These are phyloP conservation scores for Nemania sp. DNA, from an alignment of 2,329 filamentous ascomycete species.

Conservation along the genomic window DNA sequence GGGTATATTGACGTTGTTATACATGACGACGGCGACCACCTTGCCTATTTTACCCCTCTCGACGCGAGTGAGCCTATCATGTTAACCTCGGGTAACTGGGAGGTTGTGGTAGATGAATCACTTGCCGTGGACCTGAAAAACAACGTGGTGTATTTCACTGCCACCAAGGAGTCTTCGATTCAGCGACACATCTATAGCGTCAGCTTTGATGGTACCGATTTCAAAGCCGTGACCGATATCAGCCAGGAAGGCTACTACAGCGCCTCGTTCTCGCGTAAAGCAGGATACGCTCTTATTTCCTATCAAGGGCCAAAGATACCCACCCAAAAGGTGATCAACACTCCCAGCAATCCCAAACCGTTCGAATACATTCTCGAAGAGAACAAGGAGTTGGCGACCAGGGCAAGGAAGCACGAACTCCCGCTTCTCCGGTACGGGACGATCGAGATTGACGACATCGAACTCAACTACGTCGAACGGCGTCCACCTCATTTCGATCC, in stretches of 20 bases:
- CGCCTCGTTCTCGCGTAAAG: constrained; percentile 81
- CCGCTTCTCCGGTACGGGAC: constrained; percentile 83
- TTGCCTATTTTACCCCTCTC: constrained; percentile 90
- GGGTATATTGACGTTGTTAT: constrained; percentile 94
- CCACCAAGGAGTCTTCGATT: constrained; percentile 83
- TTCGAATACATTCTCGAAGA: constrained; percentile 78
- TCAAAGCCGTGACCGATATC: constrained; percentile 75
- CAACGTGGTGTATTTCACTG: constrained; percentile 89
- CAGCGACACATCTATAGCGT: constrained; percentile 93
- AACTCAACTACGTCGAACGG: constrained; percentile 76
- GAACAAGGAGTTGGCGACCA: constrained; percentile 71
- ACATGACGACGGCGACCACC: constrained; percentile 82
- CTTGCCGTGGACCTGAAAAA: constrained; percentile 82
- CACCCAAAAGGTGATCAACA: constrained; percentile 88
- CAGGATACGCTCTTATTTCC: constrained; percentile 81
- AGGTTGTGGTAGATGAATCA: constrained; percentile 78
- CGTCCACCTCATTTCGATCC: constrained; percentile 86
- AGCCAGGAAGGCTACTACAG: constrained; percentile 76
- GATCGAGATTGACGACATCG: constrained; percentile 79
- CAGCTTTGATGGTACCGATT: constrained; percentile 75
- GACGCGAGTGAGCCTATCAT: constrained; percentile 81
- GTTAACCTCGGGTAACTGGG: constrained; percentile 89
- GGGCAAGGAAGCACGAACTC: constrained; percentile 76
- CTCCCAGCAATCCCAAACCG: constrained; percentile 66
- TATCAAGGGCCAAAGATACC: constrained; percentile 86